A percentile compares a stretch with the other conserved stretches of the same genome.
These are phyloP conservation scores for Chalciporus sp. DNA, from an alignment of 1,284 basidiomycete species.

Conservation along the genomic window DNA sequence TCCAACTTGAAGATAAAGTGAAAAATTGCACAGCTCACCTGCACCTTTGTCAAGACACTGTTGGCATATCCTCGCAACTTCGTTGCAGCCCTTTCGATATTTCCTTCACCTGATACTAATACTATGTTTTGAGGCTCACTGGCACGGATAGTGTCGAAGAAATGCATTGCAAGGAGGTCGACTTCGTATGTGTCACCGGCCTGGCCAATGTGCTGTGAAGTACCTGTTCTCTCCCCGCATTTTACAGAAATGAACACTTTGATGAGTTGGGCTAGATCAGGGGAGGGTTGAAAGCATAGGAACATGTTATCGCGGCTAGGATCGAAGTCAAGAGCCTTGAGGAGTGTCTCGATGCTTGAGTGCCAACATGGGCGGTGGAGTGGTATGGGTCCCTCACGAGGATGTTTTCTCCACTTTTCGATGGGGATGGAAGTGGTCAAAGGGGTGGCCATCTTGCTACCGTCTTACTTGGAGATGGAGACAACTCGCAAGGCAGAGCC, in stretches of 20 bases:
- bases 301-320: not conserved
- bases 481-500: too few relatives aligned
- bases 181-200: slow-evolving; percentile 10
- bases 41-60: slow-evolving; percentile 8
- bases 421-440: too few relatives aligned
- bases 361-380: too few relatives aligned
- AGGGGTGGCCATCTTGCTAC: too few relatives aligned
- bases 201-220: not conserved
- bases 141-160: not conserved
- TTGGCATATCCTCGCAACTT: slow-evolving; percentile 17
- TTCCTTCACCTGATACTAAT: not conserved
- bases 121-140: too few relatives aligned
- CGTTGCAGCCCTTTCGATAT: not conserved
- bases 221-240: too few relatives aligned
- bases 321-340: not conserved
- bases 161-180: slow-evolving; percentile 10
- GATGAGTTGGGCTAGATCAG: slow-evolving; percentile 19
- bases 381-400: too few relatives aligned
- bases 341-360: too few relatives aligned
- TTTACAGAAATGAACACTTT: slow-evolving; percentile 17
- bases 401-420: too few relatives aligned
- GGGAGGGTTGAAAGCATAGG: slow-evolving; percentile 24
- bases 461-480: too few relatives aligned
- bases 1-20: not conserved
- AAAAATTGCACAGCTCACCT: slow-evolving; percentile 1